phyloP scores from a whole-genome alignment of 805 yeast species.

The Yarrowia hollandica region DNA sequence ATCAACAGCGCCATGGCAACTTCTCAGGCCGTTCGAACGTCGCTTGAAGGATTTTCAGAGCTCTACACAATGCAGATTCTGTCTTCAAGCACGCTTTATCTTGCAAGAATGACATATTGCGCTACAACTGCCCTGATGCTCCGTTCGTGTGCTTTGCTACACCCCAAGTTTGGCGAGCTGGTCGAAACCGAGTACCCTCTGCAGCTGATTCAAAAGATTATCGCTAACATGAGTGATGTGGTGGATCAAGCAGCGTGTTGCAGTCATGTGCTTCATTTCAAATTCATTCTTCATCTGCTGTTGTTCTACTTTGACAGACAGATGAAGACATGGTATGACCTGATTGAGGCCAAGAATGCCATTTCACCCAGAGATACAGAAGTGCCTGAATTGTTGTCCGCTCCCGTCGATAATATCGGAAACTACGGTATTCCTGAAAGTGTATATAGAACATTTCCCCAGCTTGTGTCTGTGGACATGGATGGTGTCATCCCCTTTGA shows the following conservation, averaged over 20 bases:
- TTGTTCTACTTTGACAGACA: conserved; percentile 41
- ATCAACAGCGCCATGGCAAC: conserved; percentile 38
- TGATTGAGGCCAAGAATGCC: conserved; percentile 20
- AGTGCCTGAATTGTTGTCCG: background rate
- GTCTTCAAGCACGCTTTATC: conserved; percentile 50
- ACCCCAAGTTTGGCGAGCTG: conserved; percentile 36
- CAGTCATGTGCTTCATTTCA: conserved; percentile 37
- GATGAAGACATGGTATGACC: conserved; percentile 30
- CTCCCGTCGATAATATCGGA: conserved; percentile 5
- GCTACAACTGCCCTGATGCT: conserved; percentile 40
- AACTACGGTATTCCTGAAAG: conserved; percentile 26
- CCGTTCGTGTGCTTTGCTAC: conserved; percentile 38
- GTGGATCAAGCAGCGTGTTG: conserved; percentile 37
- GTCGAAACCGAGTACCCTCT: conserved; percentile 18
- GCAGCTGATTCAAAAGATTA: conserved; percentile 9
- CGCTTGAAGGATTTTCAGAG: conserved; percentile 33
- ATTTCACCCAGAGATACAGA: conserved; percentile 8
- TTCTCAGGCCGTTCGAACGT: conserved; percentile 33
- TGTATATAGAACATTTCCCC: conserved; percentile 26
- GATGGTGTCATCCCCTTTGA: conserved; percentile 25
- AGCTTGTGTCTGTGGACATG: conserved; percentile 27
- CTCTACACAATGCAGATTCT: conserved; percentile 47
- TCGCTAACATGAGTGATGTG: conserved; percentile 34
- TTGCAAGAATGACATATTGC: conserved; percentile 38
- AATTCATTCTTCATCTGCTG: conserved; percentile 40